Evolutionary conservation across 495 filamentous ascomycete species (phyloP).

Genomic region (Hyaloscypha hepaticicola): DNA sequence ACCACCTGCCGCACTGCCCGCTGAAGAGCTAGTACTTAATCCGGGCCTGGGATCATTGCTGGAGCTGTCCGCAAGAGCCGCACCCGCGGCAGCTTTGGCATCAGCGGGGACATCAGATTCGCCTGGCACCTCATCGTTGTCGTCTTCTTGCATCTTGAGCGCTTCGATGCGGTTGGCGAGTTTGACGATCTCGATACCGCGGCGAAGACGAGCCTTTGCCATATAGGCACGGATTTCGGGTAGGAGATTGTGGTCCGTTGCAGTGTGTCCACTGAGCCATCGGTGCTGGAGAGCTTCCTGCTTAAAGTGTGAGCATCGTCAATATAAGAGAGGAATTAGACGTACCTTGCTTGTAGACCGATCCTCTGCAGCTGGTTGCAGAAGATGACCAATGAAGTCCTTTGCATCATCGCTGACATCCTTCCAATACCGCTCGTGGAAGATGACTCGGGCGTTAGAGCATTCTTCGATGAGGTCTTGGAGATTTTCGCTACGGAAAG

Average conservation of each 20-base stretch:
- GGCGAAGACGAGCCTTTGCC: constrained; percentile 82
- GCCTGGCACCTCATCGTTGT: constrained; percentile 69
- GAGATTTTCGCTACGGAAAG: constrained; percentile 92
- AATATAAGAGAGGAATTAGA: constrained; percentile 8
- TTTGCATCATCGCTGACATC: constrained; percentile 96
- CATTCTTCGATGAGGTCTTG: constrained; percentile 96
- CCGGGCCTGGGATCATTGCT: constrained; percentile 26
- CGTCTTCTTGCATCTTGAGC: constrained; percentile 93
- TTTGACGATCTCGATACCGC: constrained; percentile 96
- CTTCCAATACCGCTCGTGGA: constrained; percentile 98
- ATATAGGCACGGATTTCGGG: constrained; percentile 96
- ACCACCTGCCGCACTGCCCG: constrained; percentile 38
- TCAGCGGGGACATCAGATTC: constrained; percentile 63
- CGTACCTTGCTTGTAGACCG: constrained; percentile 75
- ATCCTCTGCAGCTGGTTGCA: constrained; percentile 76
- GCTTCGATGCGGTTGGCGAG: constrained; percentile 95
- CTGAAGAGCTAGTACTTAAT: constrained; percentile 25
- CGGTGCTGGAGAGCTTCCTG: constrained; percentile 77
- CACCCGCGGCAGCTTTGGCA: constrained; percentile 41
- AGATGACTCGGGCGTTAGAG: constrained; percentile 81
- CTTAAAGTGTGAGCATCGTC: background rate
- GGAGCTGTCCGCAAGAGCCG: constrained; percentile 33
- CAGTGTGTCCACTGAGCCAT: constrained; percentile 89
- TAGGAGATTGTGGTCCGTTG: constrained; percentile 92
- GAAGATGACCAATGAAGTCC: constrained; percentile 81